phyloP scores from a whole-genome alignment of 768 basidiomycete genomes.

The Tephrocybe sp. region DNA sequence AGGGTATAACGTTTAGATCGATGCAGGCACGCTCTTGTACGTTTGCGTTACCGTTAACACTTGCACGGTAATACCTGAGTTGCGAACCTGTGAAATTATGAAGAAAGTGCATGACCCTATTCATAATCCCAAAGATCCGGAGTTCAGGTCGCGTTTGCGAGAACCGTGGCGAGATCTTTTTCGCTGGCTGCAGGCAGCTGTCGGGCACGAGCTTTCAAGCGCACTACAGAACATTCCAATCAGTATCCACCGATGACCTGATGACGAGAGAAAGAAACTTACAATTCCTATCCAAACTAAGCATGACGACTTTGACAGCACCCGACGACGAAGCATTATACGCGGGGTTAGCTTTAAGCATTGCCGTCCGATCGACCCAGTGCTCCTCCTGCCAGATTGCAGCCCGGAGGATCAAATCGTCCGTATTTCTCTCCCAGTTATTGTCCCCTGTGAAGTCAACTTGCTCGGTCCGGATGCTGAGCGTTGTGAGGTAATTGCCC shows the following conservation, averaged over 20 bases:
- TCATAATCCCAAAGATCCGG: neutral
- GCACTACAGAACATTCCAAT: slow-evolving; percentile 50
- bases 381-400: slow-evolving; percentile 94
- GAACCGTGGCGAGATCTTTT: slow-evolving; percentile 76
- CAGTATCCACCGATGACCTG: neutral
- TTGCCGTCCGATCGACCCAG: slow-evolving; percentile 80
- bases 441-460: slow-evolving; percentile 61
- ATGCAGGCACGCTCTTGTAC: neutral
- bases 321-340: slow-evolving; percentile 35
- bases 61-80: neutral
- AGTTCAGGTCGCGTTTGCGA: slow-evolving; percentile 30
- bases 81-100: neutral
- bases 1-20: neutral
- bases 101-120: neutral
- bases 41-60: neutral
- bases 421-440: slow-evolving; percentile 76
- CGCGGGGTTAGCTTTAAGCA: slow-evolving; percentile 51
- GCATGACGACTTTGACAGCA: slow-evolving; percentile 81
- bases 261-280: slow-evolving; percentile 30
- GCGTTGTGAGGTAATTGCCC: slow-evolving; percentile 87
- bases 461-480: slow-evolving; percentile 82
- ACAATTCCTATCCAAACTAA: slow-evolving; percentile 93
- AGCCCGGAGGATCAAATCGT: slow-evolving; percentile 91
- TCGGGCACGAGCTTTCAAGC: slow-evolving; percentile 86
- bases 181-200: slow-evolving; percentile 86